These are phyloP conservation scores for Sindora glabra DNA, from an alignment of 306 rosid genomes.

Conservation along the genomic window DNA sequence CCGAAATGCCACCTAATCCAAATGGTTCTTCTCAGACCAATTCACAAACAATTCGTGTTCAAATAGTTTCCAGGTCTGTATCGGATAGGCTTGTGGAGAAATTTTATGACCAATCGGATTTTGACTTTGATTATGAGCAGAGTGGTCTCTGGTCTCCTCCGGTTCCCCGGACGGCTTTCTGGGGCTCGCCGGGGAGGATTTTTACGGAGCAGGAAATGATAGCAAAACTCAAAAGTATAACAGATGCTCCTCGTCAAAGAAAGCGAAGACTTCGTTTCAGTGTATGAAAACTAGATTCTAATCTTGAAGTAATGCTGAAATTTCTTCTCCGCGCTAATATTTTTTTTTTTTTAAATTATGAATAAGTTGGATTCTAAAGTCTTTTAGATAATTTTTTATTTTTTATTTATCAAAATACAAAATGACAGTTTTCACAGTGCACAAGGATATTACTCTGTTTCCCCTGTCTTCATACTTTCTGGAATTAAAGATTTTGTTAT, in stretches of 20 bases:
- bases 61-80: conserved; percentile 42
- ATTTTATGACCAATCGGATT: conserved; percentile 52
- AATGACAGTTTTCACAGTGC: too few species aligned
- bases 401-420: too few species aligned
- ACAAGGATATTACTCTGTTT: too few species aligned
- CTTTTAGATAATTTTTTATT: too few species aligned
- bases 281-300: too few species aligned
- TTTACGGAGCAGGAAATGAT: conserved; percentile 47
- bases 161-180: conserved; percentile 44
- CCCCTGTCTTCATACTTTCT: too few species aligned
- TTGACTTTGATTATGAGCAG: conserved; percentile 61
- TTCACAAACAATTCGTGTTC: conserved; percentile 37
- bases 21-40: conserved; percentile 5
- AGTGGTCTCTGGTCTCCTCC: conserved; percentile 94
- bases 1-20: conserved; percentile 23
- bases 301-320: too few species aligned
- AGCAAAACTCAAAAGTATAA: conserved; percentile 30
- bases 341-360: too few species aligned
- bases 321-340: too few species aligned
- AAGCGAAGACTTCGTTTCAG: conserved; percentile 22
- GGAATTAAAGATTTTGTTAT: too few species aligned
- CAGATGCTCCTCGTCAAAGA: conserved; percentile 15
- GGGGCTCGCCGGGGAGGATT: conserved; percentile 52
- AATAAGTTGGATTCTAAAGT: too few species aligned
- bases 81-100: conserved; percentile 58